These are phyloP conservation scores for Podospora comata DNA, from an alignment of 495 filamentous ascomycete species.

Conservation along the genomic window DNA sequence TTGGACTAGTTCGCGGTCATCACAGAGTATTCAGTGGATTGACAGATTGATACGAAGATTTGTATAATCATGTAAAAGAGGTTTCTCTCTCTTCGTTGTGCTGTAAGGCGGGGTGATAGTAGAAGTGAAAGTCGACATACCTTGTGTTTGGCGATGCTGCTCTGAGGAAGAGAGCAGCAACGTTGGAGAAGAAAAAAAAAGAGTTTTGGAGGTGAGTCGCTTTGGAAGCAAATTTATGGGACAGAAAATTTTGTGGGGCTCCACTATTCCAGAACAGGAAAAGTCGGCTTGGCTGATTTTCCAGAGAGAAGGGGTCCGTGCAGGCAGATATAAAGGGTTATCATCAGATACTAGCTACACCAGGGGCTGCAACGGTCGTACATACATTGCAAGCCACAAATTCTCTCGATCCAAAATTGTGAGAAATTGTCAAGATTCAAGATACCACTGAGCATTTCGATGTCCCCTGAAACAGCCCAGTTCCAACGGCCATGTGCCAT, in stretches of 20 bases:
- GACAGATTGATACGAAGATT: slow-evolving; percentile 40
- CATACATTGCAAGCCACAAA: too few species aligned
- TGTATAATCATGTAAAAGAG: slow-evolving; percentile 37
- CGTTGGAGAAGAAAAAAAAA: slow-evolving; percentile 19
- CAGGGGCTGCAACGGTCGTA: too few species aligned
- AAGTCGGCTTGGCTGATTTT: not conserved
- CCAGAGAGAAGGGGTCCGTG: not conserved
- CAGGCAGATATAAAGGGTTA: not conserved
- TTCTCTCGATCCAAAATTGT: too few species aligned
- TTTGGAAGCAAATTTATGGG: slow-evolving; percentile 19
- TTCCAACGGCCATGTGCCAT: not conserved
- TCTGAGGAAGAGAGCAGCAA: slow-evolving; percentile 18
- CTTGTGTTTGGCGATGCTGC: slow-evolving; percentile 24
- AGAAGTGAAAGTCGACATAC: slow-evolving; percentile 24
- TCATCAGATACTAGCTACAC: too few species aligned
- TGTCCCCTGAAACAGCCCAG: too few species aligned
- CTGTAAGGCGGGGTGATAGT: not conserved
- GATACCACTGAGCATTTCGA: too few species aligned
- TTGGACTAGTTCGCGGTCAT: slow-evolving; percentile 36
- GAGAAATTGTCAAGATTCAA: too few species aligned
- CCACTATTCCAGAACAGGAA: not conserved
- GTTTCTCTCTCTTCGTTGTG: not conserved
- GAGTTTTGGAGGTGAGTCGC: not conserved
- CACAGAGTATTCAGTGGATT: slow-evolving; percentile 42
- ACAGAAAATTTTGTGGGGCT: slow-evolving; percentile 10